A percentile compares a stretch with the other conserved stretches of the same genome.
Conservation (phyloP, 306 rosid species). For the Citrullus mucosospermus region DNA sequence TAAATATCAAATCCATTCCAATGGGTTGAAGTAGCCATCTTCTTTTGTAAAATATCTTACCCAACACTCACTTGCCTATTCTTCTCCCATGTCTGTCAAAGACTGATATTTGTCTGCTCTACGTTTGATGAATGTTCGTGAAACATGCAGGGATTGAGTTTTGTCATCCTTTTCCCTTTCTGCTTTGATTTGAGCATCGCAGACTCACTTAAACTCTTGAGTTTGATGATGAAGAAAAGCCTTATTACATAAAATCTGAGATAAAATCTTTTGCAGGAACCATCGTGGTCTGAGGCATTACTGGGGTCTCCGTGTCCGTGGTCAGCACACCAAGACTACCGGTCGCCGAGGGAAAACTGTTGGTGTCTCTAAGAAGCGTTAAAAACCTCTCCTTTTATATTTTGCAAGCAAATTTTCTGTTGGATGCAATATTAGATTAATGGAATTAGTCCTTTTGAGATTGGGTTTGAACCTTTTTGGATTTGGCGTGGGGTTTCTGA, state of each 20-base stretch:
- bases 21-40: not conserved
- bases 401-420: not conserved
- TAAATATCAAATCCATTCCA: no score
- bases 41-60: no score
- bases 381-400: not conserved
- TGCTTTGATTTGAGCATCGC: no score
- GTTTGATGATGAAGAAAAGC: no score
- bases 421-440: not conserved
- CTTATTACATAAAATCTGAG: not conserved
- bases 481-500: not conserved
- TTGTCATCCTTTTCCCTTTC: not conserved
- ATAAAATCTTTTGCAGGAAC: slow-evolving; percentile 38
- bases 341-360: slow-evolving; percentile 98
- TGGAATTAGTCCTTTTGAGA: not conserved
- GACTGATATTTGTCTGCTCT: not conserved
- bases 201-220: not conserved
- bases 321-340: slow-evolving; percentile 98
- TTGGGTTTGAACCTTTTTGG: not conserved
- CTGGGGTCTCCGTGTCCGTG: slow-evolving; percentile 99
- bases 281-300: slow-evolving; percentile 98
- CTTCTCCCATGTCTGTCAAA: not conserved
- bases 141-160: not conserved
- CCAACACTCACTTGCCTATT: no score
- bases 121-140: not conserved
- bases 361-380: slow-evolving; percentile 99